A percentile compares a stretch with the other conserved stretches of the same genome.
phyloP scores from a whole-genome alignment of 164 flowering plant species.

The Taxillus chinensis region DNA sequence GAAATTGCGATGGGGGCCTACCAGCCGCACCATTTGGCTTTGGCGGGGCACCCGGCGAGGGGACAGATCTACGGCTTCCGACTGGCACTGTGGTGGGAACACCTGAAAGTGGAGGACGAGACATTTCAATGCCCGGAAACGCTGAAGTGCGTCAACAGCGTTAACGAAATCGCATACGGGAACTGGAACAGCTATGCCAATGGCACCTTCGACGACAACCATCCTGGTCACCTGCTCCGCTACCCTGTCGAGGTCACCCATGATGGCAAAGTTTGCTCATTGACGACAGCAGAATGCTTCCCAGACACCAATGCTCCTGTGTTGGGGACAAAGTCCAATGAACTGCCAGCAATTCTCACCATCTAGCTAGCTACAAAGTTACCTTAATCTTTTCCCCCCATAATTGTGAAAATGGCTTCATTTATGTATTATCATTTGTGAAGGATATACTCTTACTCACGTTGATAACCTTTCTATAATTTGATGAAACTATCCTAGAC shows the following conservation, averaged over 20 bases:
- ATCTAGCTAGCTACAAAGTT: conserved; percentile 10
- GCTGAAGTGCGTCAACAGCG: conserved; percentile 25
- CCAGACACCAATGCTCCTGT: conserved; percentile 60
- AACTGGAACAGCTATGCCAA: conserved; percentile 38
- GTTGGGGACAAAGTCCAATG: conserved; percentile 31
- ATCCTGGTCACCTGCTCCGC: conserved; percentile 47
- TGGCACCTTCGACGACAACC: conserved; percentile 16
- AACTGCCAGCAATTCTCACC: conserved; percentile 53
- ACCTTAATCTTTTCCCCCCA: too few species aligned
- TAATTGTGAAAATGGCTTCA: too few species aligned
- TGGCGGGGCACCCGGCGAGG: conserved; percentile 14
- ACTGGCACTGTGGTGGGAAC: conserved; percentile 59
- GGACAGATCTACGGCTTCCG: conserved; percentile 49
- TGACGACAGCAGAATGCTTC: conserved; percentile 29
- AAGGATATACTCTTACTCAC: too few species aligned
- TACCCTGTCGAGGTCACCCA: conserved; percentile 39
- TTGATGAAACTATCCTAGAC: too few species aligned
- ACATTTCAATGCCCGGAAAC: conserved; percentile 29
- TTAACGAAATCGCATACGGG: conserved; percentile 34
- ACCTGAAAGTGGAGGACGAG: conserved; percentile 21
- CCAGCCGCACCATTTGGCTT: conserved; percentile 45
- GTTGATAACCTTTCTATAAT: too few species aligned
- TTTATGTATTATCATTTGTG: too few species aligned
- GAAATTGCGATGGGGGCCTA: conserved; percentile 78
- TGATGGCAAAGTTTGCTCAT: conserved; percentile 19